Conservation (phyloP, 371 early-diverging fungal genomes). For the Mucor circinelloides region DNA sequence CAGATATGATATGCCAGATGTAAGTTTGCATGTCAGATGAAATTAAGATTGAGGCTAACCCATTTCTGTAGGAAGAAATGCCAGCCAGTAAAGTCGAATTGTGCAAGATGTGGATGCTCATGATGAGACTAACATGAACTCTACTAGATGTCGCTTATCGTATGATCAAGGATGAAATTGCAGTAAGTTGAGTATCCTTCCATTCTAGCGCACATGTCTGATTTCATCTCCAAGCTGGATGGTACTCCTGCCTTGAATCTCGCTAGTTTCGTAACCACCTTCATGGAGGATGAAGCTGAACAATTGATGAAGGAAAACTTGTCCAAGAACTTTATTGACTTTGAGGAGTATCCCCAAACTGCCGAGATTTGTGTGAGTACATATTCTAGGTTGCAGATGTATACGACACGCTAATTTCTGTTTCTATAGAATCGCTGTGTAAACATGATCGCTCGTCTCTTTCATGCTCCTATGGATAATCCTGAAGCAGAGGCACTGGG, state of each 20-base stretch:
- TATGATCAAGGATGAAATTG: slow-evolving; percentile 46
- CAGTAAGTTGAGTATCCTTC: slow-evolving; percentile 24
- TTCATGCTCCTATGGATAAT: slow-evolving; percentile 54
- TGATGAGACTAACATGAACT: neutral
- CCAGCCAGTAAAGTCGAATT: slow-evolving; percentile 34
- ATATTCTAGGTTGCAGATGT: neutral
- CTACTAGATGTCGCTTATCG: slow-evolving; percentile 47
- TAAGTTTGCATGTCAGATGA: slow-evolving; percentile 16
- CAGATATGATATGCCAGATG: slow-evolving; percentile 49
- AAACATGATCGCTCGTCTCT: slow-evolving; percentile 69
- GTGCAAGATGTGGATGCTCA: neutral
- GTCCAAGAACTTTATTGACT: slow-evolving; percentile 74
- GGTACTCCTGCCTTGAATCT: slow-evolving; percentile 77
- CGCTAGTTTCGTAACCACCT: slow-evolving; percentile 74
- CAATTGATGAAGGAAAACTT: slow-evolving; percentile 69
- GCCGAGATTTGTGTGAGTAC: slow-evolving; percentile 44
- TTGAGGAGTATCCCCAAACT: slow-evolving; percentile 70
- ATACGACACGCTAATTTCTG: neutral
- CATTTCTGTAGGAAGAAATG: slow-evolving; percentile 41
- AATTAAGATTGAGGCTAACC: neutral
- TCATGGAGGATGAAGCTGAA: slow-evolving; percentile 68
- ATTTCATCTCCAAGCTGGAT: slow-evolving; percentile 49
- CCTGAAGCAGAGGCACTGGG: slow-evolving; percentile 49
- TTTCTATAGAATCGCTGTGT: slow-evolving; percentile 67
- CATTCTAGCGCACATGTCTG: neutral